Base-by-base conservation (phyloP, 106 monocot species). In the Posidonia australis region DNA sequence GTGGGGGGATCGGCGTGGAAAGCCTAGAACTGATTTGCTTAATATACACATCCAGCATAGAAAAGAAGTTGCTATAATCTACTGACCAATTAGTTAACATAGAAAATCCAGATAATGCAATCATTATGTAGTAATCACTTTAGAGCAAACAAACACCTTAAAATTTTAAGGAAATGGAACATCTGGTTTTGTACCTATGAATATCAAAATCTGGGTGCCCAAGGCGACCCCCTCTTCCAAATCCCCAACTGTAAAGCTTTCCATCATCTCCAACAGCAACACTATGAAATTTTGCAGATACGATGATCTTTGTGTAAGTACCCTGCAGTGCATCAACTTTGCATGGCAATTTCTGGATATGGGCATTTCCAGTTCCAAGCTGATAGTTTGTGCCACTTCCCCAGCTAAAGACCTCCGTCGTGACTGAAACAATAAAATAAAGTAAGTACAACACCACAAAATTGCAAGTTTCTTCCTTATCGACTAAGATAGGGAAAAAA, bases 301-400 rank as follows among this genome's bases (percentile, higher is more conserved):
- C 71, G 54, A 83, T 74, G 51, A 69, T 69, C 68, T 81, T 99
- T 46, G 81, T 75, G 51, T 72, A 76, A 46, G 77, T 81, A 20
- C 78, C 85, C 51, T 99, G 84, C 67, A 99, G 83, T 6, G 83
- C 79, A 66, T 99, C 98, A 68, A 91, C 83, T 83, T 99, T 99
- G 63, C 90, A 80, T 29, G 98, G 98, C 18, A 88, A 66, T 63
- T 85, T 99, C 67, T 90, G 87, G 44, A 99, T 85, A 66, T 99
- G 98, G 26, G 91, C 85, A 78, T 99, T 99, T 63, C 98, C 91
- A 54, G 98, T 99, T 63, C 98, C 98, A 53, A 99, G 83, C 62
- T 99, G 98, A 74, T 99, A 99, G 67, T 99, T 99, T 64, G 91
- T 83, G 52, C 98, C 98, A 71, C 91, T 99, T 66, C 98, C 98